phyloP scores from a whole-genome alignment of 768 basidiomycete genomes.

The Rhodotorula taiwanensis region DNA sequence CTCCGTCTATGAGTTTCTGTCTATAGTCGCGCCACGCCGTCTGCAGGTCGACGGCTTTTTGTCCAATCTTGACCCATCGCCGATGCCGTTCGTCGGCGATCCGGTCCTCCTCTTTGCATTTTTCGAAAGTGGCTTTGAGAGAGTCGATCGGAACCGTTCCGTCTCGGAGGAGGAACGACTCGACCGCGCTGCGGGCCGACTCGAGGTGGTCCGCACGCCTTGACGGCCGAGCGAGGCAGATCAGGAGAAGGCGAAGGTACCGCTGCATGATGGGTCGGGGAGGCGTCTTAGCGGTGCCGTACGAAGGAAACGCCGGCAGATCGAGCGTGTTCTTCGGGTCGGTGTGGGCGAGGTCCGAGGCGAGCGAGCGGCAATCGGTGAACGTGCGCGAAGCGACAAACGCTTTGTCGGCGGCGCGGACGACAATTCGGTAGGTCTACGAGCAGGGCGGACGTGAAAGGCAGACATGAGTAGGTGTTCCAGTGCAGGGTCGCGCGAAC shows the following conservation, averaged over 20 bases:
- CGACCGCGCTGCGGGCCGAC: conserved; percentile 13
- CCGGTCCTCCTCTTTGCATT: background rate
- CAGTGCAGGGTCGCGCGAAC: too few species aligned
- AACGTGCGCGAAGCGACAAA: conserved; percentile 1
- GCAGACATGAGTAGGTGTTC: too few species aligned
- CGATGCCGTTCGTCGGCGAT: too few species aligned
- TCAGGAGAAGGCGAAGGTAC: conserved; percentile 26
- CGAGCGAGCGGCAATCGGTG: background rate
- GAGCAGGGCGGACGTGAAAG: background rate
- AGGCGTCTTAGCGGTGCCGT: background rate
- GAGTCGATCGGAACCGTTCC: too few species aligned
- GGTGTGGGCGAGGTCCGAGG: conserved; percentile 1
- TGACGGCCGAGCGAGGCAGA: conserved; percentile 17
- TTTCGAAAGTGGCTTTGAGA: background rate
- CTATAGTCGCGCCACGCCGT: conserved; percentile 25
- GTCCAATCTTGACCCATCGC: conserved; percentile 14
- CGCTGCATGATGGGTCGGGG: conserved; percentile 2
- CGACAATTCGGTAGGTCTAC: conserved; percentile 21
- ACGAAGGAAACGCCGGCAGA: conserved; percentile 5
- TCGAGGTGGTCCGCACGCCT: background rate
- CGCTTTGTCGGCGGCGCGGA: background rate
- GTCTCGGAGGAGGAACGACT: conserved; percentile 21
- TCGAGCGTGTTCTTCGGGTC: conserved; percentile 7
- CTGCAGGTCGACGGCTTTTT: conserved; percentile 8
- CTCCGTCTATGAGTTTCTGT: conserved; percentile 6